Conservation (phyloP, 495 filamentous ascomycete species). For the Talaromyces stipitatus region DNA sequence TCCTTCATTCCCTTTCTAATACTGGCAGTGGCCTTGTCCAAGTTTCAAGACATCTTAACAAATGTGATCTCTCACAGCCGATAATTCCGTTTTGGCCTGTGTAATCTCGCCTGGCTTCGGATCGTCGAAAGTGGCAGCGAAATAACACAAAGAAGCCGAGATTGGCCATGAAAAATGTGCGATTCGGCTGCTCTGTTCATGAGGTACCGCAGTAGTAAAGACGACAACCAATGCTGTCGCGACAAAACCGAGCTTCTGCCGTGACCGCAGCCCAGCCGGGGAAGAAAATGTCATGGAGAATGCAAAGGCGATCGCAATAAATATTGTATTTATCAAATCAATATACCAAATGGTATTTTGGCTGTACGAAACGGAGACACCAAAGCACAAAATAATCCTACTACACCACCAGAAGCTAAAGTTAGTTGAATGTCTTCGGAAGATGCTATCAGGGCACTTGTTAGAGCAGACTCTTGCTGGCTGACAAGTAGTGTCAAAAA, state of each 20-base stretch:
- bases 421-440: constrained; percentile 24
- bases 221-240: constrained; percentile 21
- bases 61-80: too few relatives aligned
- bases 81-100: constrained; percentile 28
- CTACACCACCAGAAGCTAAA: constrained; percentile 17
- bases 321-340: constrained; percentile 20
- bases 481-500: not conserved
- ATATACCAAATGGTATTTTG: constrained; percentile 12
- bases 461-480: constrained; percentile 1
- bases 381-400: constrained; percentile 13
- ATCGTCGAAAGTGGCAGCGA: constrained; percentile 31
- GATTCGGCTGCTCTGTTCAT: constrained; percentile 20
- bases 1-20: too few relatives aligned
- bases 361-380: constrained; percentile 15
- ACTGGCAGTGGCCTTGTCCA: too few relatives aligned
- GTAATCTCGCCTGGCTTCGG: constrained; percentile 29
- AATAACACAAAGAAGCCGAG: constrained; percentile 23
- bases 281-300: constrained; percentile 19
- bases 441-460: constrained; percentile 6
- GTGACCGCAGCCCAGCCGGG: constrained; percentile 19
- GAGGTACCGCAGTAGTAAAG: constrained; percentile 28
- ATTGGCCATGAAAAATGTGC: constrained; percentile 25
- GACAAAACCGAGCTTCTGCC: constrained; percentile 29
- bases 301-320: constrained; percentile 24
- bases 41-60: too few relatives aligned